Evolutionary conservation across 345 rosid species (phyloP).

Genomic region (Microcos paniculata): DNA sequence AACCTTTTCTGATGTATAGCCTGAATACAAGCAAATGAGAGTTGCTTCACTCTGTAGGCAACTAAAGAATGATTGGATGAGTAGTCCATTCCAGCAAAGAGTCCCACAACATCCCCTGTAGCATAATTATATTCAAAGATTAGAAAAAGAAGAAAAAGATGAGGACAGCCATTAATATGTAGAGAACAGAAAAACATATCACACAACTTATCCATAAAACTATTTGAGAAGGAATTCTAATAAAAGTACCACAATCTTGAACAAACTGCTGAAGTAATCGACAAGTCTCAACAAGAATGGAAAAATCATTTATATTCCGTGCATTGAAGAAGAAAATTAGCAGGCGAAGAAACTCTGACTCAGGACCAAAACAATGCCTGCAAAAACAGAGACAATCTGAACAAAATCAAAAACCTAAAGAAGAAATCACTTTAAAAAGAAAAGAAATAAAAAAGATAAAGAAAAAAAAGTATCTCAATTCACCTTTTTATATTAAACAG

Average conservation of each 20-base stretch:
- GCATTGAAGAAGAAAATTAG: constrained; percentile 75
- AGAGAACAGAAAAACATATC: neutral
- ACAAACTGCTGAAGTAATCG: constrained; percentile 49
- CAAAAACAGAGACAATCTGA: constrained; percentile 19
- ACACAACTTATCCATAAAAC: neutral
- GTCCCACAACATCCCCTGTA: constrained; percentile 69
- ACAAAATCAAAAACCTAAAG: neutral
- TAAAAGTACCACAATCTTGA: constrained; percentile 51
- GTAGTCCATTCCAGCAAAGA: constrained; percentile 66
- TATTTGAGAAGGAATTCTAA: neutral
- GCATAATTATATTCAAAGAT: constrained; percentile 16
- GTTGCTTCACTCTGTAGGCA: constrained; percentile 75
- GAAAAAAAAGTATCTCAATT: neutral
- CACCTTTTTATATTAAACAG: neutral
- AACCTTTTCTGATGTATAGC: constrained; percentile 87
- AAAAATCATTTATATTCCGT: constrained; percentile 50
- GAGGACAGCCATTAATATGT: neutral
- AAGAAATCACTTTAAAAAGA: neutral
- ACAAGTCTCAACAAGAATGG: constrained; percentile 67
- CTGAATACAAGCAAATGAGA: constrained; percentile 66
- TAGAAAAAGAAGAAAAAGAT: neutral
- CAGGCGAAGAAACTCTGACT: constrained; percentile 77
- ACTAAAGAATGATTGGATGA: constrained; percentile 47
- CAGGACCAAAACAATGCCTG: constrained; percentile 89
- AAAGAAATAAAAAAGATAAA: neutral